A percentile compares a stretch with the other conserved stretches of the same genome.
phyloP scores from a whole-genome alignment of 805 yeast species.

The Yamadazyma paraphyllophila region DNA sequence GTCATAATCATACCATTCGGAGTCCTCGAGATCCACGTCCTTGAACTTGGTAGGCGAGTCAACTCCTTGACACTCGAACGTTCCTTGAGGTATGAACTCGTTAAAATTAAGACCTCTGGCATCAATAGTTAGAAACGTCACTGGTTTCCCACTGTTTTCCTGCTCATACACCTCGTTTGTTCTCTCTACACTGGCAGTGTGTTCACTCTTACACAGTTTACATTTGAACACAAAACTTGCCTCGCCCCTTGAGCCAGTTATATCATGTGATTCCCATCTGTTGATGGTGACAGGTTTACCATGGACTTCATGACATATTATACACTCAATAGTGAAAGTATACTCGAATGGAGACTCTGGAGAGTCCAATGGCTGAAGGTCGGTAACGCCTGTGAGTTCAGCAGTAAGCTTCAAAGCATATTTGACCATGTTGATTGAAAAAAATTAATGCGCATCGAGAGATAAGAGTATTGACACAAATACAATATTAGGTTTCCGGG shows the following conservation, averaged over 20 bases:
- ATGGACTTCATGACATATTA: slow-evolving; percentile 75
- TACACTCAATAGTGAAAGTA: slow-evolving; percentile 71
- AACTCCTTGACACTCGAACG: slow-evolving; percentile 53
- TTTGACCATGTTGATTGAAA: slow-evolving; percentile 30
- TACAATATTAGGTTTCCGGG: too few species aligned
- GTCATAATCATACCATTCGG: slow-evolving; percentile 95
- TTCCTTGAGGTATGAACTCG: slow-evolving; percentile 67
- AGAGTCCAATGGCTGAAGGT: slow-evolving; percentile 59
- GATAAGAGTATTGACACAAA: neutral
- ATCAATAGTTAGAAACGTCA: slow-evolving; percentile 65
- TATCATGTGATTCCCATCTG: slow-evolving; percentile 60
- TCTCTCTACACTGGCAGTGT: slow-evolving; percentile 33
- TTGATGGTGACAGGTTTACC: slow-evolving; percentile 68
- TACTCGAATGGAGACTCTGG: slow-evolving; percentile 66
- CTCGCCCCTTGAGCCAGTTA: slow-evolving; percentile 73
- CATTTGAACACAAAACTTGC: slow-evolving; percentile 83
- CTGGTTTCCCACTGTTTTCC: slow-evolving; percentile 45
- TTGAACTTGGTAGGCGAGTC: slow-evolving; percentile 51
- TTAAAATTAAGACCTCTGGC: slow-evolving; percentile 79
- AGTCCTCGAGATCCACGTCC: slow-evolving; percentile 71
- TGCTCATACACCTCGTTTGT: slow-evolving; percentile 30
- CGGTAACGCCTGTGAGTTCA: slow-evolving; percentile 53
- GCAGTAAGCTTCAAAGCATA: slow-evolving; percentile 40
- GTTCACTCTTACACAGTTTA: slow-evolving; percentile 53
- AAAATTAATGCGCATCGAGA: neutral